Evolutionary conservation across 768 basidiomycete species (phyloP).

Genomic region (Leccinum incarnatum): DNA sequence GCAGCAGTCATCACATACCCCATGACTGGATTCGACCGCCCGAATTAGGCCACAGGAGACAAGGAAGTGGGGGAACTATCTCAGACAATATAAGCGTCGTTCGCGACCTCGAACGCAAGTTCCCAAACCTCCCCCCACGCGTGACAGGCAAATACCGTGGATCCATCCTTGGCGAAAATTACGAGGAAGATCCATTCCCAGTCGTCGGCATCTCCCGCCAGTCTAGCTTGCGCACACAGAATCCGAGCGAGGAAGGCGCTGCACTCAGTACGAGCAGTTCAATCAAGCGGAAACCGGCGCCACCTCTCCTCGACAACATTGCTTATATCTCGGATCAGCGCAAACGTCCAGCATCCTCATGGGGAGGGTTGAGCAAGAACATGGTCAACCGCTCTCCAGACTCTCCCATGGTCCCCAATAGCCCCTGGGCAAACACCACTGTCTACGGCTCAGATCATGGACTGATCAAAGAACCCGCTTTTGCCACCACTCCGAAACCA

Average conservation of each 20-base stretch:
- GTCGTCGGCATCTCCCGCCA: constrained; percentile 25
- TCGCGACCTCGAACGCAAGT: constrained; percentile 50
- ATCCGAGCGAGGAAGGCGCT: constrained; percentile 14
- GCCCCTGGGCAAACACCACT: constrained; percentile 7
- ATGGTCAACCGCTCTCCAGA: background rate
- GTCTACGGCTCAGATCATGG: background rate
- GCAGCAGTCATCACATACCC: background rate
- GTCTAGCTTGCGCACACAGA: constrained; percentile 15
- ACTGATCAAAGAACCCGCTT: constrained; percentile 1
- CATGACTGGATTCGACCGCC: constrained; percentile 17
- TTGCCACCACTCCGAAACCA: constrained; percentile 10
- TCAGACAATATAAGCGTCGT: constrained; percentile 46
- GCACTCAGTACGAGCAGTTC: constrained; percentile 18
- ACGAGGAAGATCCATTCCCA: constrained; percentile 23
- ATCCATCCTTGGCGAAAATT: constrained; percentile 23
- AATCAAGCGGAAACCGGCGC: constrained; percentile 32
- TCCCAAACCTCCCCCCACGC: constrained; percentile 48
- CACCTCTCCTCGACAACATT: constrained; percentile 25
- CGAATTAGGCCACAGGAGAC: constrained; percentile 5
- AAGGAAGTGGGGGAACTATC: constrained; percentile 28
- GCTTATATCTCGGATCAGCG: constrained; percentile 2
- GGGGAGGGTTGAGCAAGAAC: constrained; percentile 23
- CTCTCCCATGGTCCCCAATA: constrained; percentile 8
- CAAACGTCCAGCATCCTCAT: constrained; percentile 16
- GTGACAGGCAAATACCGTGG: constrained; percentile 28